Conservation (phyloP, 2,329 filamentous ascomycete genomes). For the Ophiosphaerella herpotricha region DNA sequence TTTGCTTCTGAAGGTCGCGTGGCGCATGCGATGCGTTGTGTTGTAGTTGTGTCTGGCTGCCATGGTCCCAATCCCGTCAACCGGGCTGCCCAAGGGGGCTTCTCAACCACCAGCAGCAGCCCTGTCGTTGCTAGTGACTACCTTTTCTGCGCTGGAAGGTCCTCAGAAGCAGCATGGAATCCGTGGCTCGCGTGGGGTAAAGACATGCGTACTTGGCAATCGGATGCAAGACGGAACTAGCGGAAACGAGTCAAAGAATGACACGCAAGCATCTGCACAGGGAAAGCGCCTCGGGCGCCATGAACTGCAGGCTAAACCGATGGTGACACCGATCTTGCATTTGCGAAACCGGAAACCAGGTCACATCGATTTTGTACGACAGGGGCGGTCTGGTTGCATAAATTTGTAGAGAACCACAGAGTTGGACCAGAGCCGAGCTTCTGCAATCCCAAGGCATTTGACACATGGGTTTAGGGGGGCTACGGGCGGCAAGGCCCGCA, state of each 20-base stretch:
- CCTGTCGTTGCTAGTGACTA: constrained; percentile 16
- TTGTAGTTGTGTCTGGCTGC: not conserved
- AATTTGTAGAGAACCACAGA: constrained; percentile 13
- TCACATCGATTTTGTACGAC: constrained; percentile 42
- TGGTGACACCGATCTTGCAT: constrained; percentile 45
- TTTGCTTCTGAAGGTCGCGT: not conserved
- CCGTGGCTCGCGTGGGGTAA: constrained; percentile 32
- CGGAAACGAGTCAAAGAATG: constrained; percentile 30
- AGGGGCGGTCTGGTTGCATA: constrained; percentile 21
- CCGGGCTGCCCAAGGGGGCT: not conserved
- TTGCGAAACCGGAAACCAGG: constrained; percentile 43
- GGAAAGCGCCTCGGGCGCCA: constrained; percentile 39
- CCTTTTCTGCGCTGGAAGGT: constrained; percentile 10
- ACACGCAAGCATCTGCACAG: constrained; percentile 37
- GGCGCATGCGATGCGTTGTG: not conserved
- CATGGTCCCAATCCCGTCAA: not conserved
- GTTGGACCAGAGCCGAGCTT: constrained; percentile 9
- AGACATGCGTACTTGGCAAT: constrained; percentile 33
- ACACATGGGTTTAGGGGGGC: not conserved
- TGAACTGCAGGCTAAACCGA: constrained; percentile 29
- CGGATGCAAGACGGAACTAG: constrained; percentile 19
- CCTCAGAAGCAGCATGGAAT: constrained; percentile 22
- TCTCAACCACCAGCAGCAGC: not conserved
- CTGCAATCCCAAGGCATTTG: not conserved
- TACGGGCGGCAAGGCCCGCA: no score